Evolutionary conservation across 331 rosid genomes (phyloP).

Genomic region (Malus hybrid): DNA sequence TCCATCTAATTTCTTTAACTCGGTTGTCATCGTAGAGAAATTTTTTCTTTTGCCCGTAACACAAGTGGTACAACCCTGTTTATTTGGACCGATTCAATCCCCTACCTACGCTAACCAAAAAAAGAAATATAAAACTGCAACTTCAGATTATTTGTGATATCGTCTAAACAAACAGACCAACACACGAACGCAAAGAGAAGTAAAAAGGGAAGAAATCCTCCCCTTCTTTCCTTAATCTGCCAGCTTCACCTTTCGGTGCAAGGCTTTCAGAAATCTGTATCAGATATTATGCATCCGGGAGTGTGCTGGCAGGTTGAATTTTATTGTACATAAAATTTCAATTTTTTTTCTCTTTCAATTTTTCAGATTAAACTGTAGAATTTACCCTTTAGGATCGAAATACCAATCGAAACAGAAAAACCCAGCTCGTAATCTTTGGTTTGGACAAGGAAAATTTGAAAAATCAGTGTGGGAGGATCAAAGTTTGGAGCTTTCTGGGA

Average conservation of each 20-base stretch:
- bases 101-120: not conserved
- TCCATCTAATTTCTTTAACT: too few species aligned
- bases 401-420: not conserved
- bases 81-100: not conserved
- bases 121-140: not conserved
- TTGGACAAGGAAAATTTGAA: not conserved
- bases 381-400: not conserved
- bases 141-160: not conserved
- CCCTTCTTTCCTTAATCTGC: not conserved
- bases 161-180: not conserved
- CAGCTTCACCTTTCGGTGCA: conserved; percentile 1
- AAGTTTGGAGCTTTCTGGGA: not conserved
- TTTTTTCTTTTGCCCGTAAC: too few species aligned
- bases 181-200: not conserved
- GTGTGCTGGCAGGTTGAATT: conserved; percentile 3
- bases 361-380: not conserved
- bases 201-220: not conserved
- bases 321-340: not conserved
- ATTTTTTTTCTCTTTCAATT: too few species aligned
- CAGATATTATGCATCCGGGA: not conserved
- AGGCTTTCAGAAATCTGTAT: not conserved
- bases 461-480: not conserved
- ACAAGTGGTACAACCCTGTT: not conserved
- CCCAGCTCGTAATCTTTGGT: not conserved
- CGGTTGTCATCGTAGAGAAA: too few species aligned